These are phyloP conservation scores for Hibiscus mutabilis DNA, from an alignment of 345 rosid species.

Conservation along the genomic window DNA sequence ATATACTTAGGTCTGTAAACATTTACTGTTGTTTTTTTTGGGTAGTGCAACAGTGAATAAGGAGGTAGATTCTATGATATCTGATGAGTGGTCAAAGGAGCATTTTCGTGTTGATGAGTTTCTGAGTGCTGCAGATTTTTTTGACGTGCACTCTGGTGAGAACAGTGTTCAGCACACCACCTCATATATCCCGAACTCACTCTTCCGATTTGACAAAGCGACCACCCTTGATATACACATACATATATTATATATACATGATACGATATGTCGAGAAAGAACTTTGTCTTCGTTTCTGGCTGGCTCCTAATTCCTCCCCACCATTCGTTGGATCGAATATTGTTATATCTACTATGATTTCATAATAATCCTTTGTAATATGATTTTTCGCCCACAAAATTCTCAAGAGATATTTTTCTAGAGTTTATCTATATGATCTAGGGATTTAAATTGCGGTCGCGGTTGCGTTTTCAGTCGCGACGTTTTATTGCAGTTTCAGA, in stretches of 20 bases:
- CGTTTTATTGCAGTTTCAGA: too few species aligned
- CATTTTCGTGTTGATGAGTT: background rate
- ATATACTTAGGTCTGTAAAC: background rate
- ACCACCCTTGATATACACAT: too few species aligned
- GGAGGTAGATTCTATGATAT: background rate
- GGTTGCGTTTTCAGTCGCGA: too few species aligned
- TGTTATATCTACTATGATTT: too few species aligned
- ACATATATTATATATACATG: too few species aligned
- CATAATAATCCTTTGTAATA: too few species aligned
- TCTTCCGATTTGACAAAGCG: conserved; percentile 10
- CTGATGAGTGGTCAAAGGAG: background rate
- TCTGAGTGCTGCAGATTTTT: conserved; percentile 6
- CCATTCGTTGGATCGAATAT: too few species aligned
- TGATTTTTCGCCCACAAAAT: too few species aligned
- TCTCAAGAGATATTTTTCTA: too few species aligned
- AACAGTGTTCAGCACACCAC: conserved; percentile 1
- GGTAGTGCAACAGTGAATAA: background rate
- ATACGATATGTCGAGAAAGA: background rate
- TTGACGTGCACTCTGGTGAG: conserved; percentile 17
- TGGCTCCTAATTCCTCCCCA: background rate
- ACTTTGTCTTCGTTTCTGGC: background rate
- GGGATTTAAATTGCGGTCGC: too few species aligned
- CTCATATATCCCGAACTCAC: background rate
- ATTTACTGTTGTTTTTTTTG: background rate
- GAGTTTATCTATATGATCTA: too few species aligned